Conservation (phyloP, 345 rosid genomes). For the Sonneratia caseolaris region DNA sequence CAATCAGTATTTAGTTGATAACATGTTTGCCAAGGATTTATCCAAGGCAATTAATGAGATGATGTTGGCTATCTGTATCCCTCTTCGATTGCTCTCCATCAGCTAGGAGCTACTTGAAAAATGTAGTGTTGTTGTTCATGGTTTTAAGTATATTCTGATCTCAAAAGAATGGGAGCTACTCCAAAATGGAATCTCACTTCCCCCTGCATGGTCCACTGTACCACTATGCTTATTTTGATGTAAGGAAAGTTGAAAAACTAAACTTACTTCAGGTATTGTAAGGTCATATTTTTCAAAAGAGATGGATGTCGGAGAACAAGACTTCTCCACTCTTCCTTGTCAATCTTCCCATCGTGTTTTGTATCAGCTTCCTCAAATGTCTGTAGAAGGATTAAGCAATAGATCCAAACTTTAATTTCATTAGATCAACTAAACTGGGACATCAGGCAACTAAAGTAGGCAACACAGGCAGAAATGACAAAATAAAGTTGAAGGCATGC, state of each 20-base stretch:
- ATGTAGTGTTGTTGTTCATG: too few species aligned
- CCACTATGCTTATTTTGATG: too few species aligned
- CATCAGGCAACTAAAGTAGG: background rate
- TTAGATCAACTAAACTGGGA: too few species aligned
- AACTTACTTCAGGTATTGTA: constrained; percentile 95
- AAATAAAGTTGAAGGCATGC: constrained; percentile 21
- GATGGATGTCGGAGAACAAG: constrained; percentile 88
- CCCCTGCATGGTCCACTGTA: too few species aligned
- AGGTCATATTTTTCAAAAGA: constrained; percentile 94
- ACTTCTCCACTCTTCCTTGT: constrained; percentile 94
- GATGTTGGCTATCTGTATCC: background rate
- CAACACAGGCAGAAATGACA: background rate
- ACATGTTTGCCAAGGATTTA: too few species aligned
- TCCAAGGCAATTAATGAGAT: too few species aligned
- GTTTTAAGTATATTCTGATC: background rate
- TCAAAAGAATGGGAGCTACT: background rate
- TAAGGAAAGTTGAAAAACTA: background rate
- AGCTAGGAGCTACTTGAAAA: too few species aligned
- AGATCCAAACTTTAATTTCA: background rate
- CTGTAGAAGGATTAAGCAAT: constrained; percentile 25
- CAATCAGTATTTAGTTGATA: background rate
- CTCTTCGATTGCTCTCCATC: background rate
- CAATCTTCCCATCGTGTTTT: constrained; percentile 90
- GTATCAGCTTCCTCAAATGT: constrained; percentile 99
- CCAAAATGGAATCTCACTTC: background rate